Evolutionary conservation across 768 basidiomycete genomes (phyloP).

Genomic region (Kwoniella heveanensis): DNA sequence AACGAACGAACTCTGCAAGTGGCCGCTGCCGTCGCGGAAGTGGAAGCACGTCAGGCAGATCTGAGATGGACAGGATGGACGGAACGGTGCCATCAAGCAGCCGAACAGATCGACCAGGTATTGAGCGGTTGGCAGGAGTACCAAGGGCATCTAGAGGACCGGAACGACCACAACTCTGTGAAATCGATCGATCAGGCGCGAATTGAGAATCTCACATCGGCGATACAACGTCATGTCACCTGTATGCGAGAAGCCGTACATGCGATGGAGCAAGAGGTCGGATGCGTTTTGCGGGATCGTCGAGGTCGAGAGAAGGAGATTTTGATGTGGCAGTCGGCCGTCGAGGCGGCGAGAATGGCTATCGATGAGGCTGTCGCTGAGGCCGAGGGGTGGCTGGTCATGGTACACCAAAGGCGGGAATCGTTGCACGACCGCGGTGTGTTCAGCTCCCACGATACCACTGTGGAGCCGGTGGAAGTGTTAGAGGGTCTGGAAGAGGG

Average conservation of each 20-base stretch:
- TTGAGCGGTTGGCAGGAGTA: neutral
- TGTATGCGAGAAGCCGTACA: neutral
- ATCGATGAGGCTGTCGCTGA: neutral
- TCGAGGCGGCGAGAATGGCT: neutral
- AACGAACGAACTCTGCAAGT: constrained; percentile 9
- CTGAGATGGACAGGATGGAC: constrained; percentile 1
- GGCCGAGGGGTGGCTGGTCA: neutral
- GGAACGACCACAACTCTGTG: neutral
- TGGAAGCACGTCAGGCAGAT: no score
- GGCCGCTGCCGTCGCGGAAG: constrained; percentile 2
- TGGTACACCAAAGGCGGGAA: neutral
- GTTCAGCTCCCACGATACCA: neutral
- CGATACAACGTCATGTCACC: neutral
- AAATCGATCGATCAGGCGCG: neutral
- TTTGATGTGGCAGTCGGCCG: neutral
- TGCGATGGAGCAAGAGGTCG: neutral
- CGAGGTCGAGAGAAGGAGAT: neutral
- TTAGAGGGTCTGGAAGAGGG: neutral
- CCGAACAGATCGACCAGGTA: constrained; percentile 2
- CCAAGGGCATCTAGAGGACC: neutral
- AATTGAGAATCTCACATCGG: neutral
- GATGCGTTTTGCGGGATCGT: neutral
- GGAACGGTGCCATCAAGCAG: neutral
- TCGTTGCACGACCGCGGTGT: neutral
- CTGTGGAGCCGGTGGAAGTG: neutral